A percentile compares a stretch with the other conserved stretches of the same genome.
These are phyloP conservation scores for Phytophthora sp. DNA, from an alignment of 352 stramenopile genomes.

Conservation along the genomic window DNA sequence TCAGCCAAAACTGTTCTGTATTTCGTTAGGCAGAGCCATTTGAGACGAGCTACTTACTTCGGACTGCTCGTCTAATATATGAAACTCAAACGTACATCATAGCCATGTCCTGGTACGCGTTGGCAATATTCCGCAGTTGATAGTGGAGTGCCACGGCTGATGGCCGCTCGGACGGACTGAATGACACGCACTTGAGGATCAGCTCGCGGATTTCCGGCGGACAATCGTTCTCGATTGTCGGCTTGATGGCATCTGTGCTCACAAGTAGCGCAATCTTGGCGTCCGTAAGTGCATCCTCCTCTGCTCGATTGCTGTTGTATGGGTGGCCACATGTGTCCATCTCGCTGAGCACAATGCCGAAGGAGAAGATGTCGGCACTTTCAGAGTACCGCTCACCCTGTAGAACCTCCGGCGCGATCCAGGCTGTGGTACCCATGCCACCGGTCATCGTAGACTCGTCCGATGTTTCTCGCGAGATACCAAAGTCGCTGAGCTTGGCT, in stretches of 20 bases:
- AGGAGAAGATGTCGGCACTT: constrained; percentile 74
- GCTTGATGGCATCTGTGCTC: constrained; percentile 52
- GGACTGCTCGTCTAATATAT: constrained; percentile 4
- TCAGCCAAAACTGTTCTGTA: too few species aligned
- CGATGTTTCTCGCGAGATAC: constrained; percentile 42
- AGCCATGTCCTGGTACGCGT: constrained; percentile 19
- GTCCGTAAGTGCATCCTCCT: constrained; percentile 30
- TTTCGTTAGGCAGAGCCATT: not conserved
- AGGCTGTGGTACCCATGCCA: constrained; percentile 60
- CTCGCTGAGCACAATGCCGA: constrained; percentile 61
- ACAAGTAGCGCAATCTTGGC: constrained; percentile 60
- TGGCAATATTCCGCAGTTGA: constrained; percentile 41
- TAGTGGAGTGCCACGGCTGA: constrained; percentile 69
- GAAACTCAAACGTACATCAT: constrained; percentile 11
- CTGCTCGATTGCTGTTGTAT: constrained; percentile 34
- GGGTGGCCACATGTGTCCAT: constrained; percentile 49
- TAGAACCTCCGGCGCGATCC: constrained; percentile 73
- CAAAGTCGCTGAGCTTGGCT: constrained; percentile 64
- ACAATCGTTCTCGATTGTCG: constrained; percentile 49
- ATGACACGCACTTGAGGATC: constrained; percentile 50
- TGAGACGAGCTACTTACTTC: not conserved
- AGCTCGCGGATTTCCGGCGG: constrained; percentile 47
- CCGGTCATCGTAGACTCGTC: constrained; percentile 39
- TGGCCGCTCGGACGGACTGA: constrained; percentile 44
- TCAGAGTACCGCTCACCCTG: constrained; percentile 59